Conservation (phyloP, 1,139 yeast genomes). For the Meyerozyma elateridarum region DNA sequence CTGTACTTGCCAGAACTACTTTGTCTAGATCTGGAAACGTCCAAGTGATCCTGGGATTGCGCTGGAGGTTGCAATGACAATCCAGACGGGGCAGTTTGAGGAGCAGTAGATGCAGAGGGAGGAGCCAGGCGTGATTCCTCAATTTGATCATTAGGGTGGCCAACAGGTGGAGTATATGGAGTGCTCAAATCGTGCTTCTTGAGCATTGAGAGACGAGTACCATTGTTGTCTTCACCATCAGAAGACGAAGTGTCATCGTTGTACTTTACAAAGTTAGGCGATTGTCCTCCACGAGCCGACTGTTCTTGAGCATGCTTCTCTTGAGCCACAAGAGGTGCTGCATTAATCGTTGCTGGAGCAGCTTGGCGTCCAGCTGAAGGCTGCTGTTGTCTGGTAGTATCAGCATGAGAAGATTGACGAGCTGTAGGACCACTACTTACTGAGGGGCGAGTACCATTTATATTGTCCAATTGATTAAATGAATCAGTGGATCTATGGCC, state of each 20-base stretch:
- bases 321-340: conserved; percentile 6
- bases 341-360: conserved; percentile 12
- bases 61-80: conserved; percentile 2
- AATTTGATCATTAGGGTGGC: neutral
- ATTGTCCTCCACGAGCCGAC: conserved; percentile 9
- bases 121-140: neutral
- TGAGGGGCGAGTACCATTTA: neutral
- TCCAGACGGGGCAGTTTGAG: neutral
- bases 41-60: conserved; percentile 5
- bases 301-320: conserved; percentile 5
- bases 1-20: conserved; percentile 31
- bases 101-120: neutral
- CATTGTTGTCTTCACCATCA: conserved; percentile 15
- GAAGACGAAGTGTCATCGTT: conserved; percentile 13
- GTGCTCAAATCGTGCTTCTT: conserved; percentile 27
- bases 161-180: conserved; percentile 1
- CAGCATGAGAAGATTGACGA: conserved; percentile 2
- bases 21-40: conserved; percentile 11
- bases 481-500: conserved; percentile 13
- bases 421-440: neutral
- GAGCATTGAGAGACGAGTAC: conserved; percentile 27
- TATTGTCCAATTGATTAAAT: conserved; percentile 5
- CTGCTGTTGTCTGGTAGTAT: conserved; percentile 6
- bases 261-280: conserved; percentile 22
- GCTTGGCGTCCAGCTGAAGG: conserved; percentile 8